These are phyloP conservation scores for Botrytis byssoidea DNA, from an alignment of 2,329 filamentous ascomycete species.

Conservation along the genomic window DNA sequence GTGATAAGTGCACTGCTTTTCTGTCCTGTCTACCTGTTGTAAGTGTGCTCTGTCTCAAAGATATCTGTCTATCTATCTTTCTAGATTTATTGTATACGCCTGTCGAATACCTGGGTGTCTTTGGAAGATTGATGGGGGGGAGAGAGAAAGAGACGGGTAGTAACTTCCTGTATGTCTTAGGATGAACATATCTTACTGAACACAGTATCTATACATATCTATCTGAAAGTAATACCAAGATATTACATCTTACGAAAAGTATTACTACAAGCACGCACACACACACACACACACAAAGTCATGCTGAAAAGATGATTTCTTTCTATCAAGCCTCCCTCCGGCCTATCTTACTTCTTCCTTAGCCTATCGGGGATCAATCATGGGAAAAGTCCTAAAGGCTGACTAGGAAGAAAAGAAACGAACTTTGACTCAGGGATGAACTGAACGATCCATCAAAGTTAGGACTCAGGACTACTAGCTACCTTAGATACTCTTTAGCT, in stretches of 20 bases:
- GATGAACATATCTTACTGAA: neutral
- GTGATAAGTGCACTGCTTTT: neutral
- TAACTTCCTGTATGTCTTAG: neutral
- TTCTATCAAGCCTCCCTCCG: neutral
- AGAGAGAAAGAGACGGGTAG: neutral
- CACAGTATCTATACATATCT: neutral
- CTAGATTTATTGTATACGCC: neutral
- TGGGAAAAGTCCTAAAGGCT: neutral
- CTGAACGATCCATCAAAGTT: neutral
- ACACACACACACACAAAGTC: neutral
- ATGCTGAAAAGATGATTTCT: neutral
- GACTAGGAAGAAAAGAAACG: neutral
- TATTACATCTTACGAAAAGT: neutral
- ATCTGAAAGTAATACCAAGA: neutral
- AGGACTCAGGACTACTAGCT: neutral
- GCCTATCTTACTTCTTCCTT: neutral
- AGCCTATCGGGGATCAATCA: neutral
- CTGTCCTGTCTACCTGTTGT: neutral
- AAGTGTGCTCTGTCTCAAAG: neutral
- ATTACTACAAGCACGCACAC: neutral
- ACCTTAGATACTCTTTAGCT: neutral
- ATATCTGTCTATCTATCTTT: neutral
- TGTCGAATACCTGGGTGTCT: neutral
- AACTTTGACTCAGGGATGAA: slow-evolving; percentile 11
- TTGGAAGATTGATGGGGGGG: neutral